Evolutionary conservation across 441 rosid genomes (phyloP).

Genomic region (Breynia disticha): DNA sequence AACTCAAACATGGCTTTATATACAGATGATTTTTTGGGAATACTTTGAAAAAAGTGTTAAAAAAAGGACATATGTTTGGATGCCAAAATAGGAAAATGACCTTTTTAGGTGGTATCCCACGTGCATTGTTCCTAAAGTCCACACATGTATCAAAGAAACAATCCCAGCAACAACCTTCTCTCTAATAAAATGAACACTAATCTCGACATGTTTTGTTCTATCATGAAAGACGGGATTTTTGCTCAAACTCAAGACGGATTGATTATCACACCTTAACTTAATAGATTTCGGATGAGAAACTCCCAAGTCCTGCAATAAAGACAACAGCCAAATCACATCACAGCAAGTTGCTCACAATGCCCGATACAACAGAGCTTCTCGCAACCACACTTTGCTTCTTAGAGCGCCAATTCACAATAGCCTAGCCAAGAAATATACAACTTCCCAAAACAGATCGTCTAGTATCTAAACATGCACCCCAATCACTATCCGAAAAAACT

Average conservation of each 20-base stretch:
- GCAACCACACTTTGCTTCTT: background rate
- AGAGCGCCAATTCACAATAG: background rate
- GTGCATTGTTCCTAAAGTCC: background rate
- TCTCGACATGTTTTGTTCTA: background rate
- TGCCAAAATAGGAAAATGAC: no score
- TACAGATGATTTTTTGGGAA: no score
- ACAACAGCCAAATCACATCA: no score
- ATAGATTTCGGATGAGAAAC: no score
- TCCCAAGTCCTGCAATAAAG: no score
- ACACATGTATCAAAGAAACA: background rate
- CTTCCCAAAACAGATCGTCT: background rate
- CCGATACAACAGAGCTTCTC: background rate
- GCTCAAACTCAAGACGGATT: no score
- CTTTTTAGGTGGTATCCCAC: no score
- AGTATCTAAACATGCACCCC: background rate
- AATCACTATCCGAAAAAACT: background rate
- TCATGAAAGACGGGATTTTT: background rate
- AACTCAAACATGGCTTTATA: no score
- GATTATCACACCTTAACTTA: background rate
- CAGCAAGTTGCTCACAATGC: background rate
- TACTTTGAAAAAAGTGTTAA: no score
- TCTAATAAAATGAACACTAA: background rate
- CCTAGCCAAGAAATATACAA: background rate
- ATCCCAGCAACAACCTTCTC: background rate
- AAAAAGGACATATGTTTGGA: no score